A percentile compares a stretch with the other conserved stretches of the same genome.
These are phyloP conservation scores for Lagerstroemia speciosa DNA, from an alignment of 345 rosid species.

Conservation along the genomic window DNA sequence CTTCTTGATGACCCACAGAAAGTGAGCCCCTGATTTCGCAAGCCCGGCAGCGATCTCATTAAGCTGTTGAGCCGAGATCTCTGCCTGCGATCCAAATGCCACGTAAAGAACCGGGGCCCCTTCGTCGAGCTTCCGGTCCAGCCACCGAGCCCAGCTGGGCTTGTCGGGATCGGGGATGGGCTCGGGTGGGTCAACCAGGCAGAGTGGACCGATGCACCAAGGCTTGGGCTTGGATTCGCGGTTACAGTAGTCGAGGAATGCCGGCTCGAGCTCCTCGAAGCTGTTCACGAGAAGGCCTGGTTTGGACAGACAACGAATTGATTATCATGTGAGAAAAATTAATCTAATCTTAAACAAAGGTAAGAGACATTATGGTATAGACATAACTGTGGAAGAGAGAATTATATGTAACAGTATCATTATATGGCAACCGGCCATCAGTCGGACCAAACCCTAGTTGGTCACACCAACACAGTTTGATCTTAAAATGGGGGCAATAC, in stretches of 20 bases:
- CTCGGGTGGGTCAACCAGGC: slow-evolving; percentile 22
- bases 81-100: slow-evolving; percentile 77
- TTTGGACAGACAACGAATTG: too few relatives aligned
- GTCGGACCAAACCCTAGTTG: too few relatives aligned
- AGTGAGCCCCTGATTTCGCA: slow-evolving; percentile 43
- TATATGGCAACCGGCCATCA: too few relatives aligned
- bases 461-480: too few relatives aligned
- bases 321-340: not conserved
- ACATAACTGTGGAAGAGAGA: too few relatives aligned
- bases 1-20: slow-evolving; percentile 57
- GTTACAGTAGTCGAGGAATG: slow-evolving; percentile 32
- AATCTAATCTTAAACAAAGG: too few relatives aligned
- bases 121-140: slow-evolving; percentile 38
- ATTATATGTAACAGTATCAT: too few relatives aligned
- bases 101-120: slow-evolving; percentile 54
- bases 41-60: slow-evolving; percentile 47
- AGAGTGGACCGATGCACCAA: slow-evolving; percentile 57
- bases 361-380: too few relatives aligned
- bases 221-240: slow-evolving; percentile 5
- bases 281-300: slow-evolving; percentile 32
- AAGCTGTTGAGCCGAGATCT: slow-evolving; percentile 40
- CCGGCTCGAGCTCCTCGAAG: slow-evolving; percentile 59
- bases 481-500: too few relatives aligned
- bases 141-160: slow-evolving; percentile 53
- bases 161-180: slow-evolving; percentile 4